Conservation (phyloP, 371 early-diverging fungal genomes). For the Mortierella sp. region DNA sequence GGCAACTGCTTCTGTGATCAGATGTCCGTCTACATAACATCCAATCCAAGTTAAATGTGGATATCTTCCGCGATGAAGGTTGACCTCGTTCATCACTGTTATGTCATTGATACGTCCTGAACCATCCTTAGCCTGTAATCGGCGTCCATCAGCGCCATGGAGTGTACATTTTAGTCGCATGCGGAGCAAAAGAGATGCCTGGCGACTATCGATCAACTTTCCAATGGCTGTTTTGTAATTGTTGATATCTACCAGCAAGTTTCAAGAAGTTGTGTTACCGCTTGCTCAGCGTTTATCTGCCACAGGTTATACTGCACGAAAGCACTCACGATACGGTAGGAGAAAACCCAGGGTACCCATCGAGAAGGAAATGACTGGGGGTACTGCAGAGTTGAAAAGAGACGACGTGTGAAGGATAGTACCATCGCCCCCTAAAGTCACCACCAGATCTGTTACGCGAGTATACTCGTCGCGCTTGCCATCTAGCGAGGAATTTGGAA, state of each 20-base stretch:
- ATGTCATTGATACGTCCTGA: conserved; percentile 60
- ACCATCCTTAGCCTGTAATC: conserved; percentile 58
- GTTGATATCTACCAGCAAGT: conserved; percentile 69
- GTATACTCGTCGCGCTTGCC: conserved; percentile 63
- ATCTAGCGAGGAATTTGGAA: conserved; percentile 14
- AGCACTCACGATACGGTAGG: conserved; percentile 77
- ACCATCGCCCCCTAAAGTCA: conserved; percentile 97
- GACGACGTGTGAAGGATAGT: conserved; percentile 93
- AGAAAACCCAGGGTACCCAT: conserved; percentile 95
- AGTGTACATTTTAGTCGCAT: conserved; percentile 83
- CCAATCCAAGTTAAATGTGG: conserved; percentile 87
- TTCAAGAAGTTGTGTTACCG: conserved; percentile 59
- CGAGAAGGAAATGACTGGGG: conserved; percentile 93
- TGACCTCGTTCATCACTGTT: conserved; percentile 91
- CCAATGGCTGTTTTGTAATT: conserved; percentile 70
- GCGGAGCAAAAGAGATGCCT: conserved; percentile 74
- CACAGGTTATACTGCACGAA: background rate
- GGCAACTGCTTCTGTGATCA: conserved; percentile 90
- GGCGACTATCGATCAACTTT: conserved; percentile 69
- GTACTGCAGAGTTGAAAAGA: conserved; percentile 82
- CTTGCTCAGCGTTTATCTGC: background rate
- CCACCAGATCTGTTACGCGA: conserved; percentile 83
- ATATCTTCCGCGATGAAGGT: conserved; percentile 87
- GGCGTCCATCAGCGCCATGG: conserved; percentile 65
- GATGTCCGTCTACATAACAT: conserved; percentile 82